These are phyloP conservation scores for Tricharina praecox DNA, from an alignment of 495 filamentous ascomycete genomes.

Conservation along the genomic window DNA sequence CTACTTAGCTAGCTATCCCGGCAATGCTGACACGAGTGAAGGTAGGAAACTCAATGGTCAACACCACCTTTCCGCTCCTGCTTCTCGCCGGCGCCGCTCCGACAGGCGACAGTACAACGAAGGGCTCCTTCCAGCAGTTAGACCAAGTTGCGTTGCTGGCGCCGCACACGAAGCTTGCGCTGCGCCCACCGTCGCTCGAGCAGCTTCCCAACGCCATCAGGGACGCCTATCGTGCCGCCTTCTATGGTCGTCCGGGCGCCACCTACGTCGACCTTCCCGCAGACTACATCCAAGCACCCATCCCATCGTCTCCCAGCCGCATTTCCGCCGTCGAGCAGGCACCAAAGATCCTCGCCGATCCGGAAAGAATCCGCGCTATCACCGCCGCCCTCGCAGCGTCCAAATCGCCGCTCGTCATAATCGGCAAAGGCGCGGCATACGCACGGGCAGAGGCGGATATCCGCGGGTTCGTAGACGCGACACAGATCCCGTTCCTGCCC, in stretches of 20 bases:
- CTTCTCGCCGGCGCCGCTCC: slow-evolving; percentile 40
- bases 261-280: slow-evolving; percentile 46
- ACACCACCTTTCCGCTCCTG: slow-evolving; percentile 41
- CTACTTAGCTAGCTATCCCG: no score
- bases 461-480: slow-evolving; percentile 33
- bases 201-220: slow-evolving; percentile 36
- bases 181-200: slow-evolving; percentile 35
- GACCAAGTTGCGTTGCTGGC: slow-evolving; percentile 42
- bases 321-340: slow-evolving; percentile 27
- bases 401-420: slow-evolving; percentile 38
- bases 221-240: slow-evolving; percentile 39
- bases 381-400: slow-evolving; percentile 35
- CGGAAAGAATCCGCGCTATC: slow-evolving; percentile 31
- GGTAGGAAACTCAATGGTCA: slow-evolving; percentile 41
- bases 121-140: slow-evolving; percentile 47
- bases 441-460: slow-evolving; percentile 37
- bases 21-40: slow-evolving; percentile 9
- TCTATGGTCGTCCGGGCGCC: slow-evolving; percentile 42
- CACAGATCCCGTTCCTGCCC: slow-evolving; percentile 42
- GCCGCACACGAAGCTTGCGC: slow-evolving; percentile 42
- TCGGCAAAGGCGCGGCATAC: slow-evolving; percentile 49
- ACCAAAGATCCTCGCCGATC: slow-evolving; percentile 33
- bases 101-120: slow-evolving; percentile 37
- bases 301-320: background rate
- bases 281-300: slow-evolving; percentile 34